phyloP scores from a whole-genome alignment of 2,329 filamentous ascomycete genomes.

The Hirsutella rhossiliensis region DNA sequence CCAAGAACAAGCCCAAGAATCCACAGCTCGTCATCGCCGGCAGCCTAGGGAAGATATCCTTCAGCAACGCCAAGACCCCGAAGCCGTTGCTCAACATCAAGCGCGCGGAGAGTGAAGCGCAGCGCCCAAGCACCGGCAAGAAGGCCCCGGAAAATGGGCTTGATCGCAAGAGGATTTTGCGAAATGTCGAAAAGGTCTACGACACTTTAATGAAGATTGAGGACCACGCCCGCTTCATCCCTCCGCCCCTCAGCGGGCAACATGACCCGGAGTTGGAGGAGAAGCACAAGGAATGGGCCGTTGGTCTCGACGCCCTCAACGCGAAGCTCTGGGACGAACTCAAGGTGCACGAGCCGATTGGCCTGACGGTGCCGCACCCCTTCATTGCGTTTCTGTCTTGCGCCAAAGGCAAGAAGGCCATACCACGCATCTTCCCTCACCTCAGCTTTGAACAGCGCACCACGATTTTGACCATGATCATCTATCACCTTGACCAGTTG shows the following conservation, averaged over 20 bases:
- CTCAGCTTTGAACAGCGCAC: slow-evolving; percentile 87
- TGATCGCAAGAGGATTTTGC: slow-evolving; percentile 72
- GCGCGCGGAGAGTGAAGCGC: slow-evolving; percentile 57
- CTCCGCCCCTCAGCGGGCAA: slow-evolving; percentile 42
- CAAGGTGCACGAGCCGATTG: slow-evolving; percentile 89
- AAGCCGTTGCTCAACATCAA: slow-evolving; percentile 94
- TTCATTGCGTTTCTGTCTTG: slow-evolving; percentile 95
- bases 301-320: slow-evolving; percentile 53
- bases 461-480: slow-evolving; percentile 90
- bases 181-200: slow-evolving; percentile 84
- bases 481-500: slow-evolving; percentile 82
- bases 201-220: slow-evolving; percentile 84
- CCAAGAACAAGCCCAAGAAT: slow-evolving; percentile 95
- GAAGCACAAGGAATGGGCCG: slow-evolving; percentile 62
- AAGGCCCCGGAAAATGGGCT: slow-evolving; percentile 35
- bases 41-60: slow-evolving; percentile 93
- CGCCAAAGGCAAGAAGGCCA: slow-evolving; percentile 90
- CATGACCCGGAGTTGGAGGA: slow-evolving; percentile 56
- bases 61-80: slow-evolving; percentile 96
- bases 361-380: slow-evolving; percentile 64
- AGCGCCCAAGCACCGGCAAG: slow-evolving; percentile 38
- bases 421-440: slow-evolving; percentile 89
- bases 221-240: slow-evolving; percentile 77
- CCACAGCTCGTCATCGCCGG: slow-evolving; percentile 94
- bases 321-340: slow-evolving; percentile 72